phyloP scores from a whole-genome alignment of 1,139 yeast genomes.

The Wickerhamiella pararugosa region DNA sequence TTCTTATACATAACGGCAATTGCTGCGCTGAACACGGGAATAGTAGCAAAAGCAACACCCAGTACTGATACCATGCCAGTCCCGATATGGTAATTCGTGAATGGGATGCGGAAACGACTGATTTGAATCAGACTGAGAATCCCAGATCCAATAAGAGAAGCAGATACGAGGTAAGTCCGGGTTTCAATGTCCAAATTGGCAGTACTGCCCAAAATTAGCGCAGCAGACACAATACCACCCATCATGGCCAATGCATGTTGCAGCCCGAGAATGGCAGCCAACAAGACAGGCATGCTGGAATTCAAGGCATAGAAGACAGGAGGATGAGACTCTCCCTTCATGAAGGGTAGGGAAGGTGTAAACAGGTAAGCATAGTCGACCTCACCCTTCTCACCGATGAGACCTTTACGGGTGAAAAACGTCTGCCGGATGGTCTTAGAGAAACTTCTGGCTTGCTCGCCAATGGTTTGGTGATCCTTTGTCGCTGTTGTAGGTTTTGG shows the following conservation, averaged over 20 bases:
- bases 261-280: constrained; percentile 62
- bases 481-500: constrained; percentile 4
- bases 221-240: constrained; percentile 79
- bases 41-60: constrained; percentile 78
- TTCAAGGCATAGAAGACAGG: constrained; percentile 64
- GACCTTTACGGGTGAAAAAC: constrained; percentile 45
- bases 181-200: constrained; percentile 39
- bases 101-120: constrained; percentile 57
- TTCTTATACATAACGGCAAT: constrained; percentile 66
- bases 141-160: constrained; percentile 61
- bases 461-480: neutral
- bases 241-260: constrained; percentile 80
- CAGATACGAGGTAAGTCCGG: constrained; percentile 58
- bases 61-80: constrained; percentile 77
- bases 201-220: constrained; percentile 44
- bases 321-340: constrained; percentile 24
- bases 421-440: neutral
- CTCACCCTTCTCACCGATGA: constrained; percentile 42
- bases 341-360: constrained; percentile 59
- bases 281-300: constrained; percentile 58
- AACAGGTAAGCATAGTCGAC: constrained; percentile 66
- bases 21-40: constrained; percentile 61
- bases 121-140: constrained; percentile 59
- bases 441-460: too few relatives aligned
- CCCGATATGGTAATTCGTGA: constrained; percentile 61